Base-by-base conservation (phyloP, 169 alveolate genomes). In the Babesia sp. region DNA sequence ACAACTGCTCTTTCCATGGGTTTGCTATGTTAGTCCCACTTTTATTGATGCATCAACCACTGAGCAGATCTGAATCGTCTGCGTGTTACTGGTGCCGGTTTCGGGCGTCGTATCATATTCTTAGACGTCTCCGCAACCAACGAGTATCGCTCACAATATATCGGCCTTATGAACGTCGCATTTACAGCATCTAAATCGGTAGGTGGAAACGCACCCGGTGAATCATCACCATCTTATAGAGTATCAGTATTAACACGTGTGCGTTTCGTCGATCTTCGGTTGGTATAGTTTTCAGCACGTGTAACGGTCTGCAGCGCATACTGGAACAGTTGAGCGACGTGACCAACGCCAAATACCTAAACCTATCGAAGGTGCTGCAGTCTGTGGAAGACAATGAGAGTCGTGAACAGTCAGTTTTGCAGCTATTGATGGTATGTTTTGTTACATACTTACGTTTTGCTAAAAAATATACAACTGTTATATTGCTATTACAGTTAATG, bases 291-390 rank as follows among this genome's bases (percentile, higher is more conserved):
- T 36, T 20, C 7, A n/a, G 22, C 6, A 6, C 2, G 29, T 5
- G 26, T 50, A 31, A 77, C 22, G 29, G 0, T 24, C 36, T 0
- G 39, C 41, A 81, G 89, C 54, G 75, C 33, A 66, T 81, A 7
- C 72, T 81, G 75, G 89, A 81, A 39, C 89, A 81, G 59, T 66
- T 81, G 31, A 53, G 89, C 56, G 60, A 72, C 18, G 75, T 81
- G 42, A 81, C 89, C 18, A 81, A 71, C 50, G 89, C 80, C 8
- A 81, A 71, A 59, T 81, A 71, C 41, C 45, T 81, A 48, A 29
- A 29, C 34, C 73, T 81, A 5, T 34, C 74, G 8, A 68, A 81
- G 61, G 41, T 81, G 2, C 50, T 79, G 22, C 41, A 79, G 53
- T 63, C 64, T 14, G 89, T 48, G n/a, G 63, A n/a, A 8, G 79